Evolutionary conservation across 306 rosid species (phyloP).

Genomic region (Geum urbanum): DNA sequence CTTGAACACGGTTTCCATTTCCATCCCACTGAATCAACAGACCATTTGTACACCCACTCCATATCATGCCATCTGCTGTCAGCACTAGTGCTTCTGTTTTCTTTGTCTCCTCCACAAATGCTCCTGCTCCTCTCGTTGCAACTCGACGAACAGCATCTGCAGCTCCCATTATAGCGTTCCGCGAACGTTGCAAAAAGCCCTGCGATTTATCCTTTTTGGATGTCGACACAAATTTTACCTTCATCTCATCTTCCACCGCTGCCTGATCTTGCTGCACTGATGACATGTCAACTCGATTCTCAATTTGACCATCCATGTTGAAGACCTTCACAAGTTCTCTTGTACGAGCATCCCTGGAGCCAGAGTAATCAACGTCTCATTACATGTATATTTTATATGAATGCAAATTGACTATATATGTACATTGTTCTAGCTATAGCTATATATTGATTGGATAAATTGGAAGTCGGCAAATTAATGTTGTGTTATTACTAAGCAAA

Average conservation of each 20-base stretch:
- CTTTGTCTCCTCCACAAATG: slow-evolving; percentile 77
- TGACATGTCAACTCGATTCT: slow-evolving; percentile 78
- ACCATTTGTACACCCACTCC: slow-evolving; percentile 97
- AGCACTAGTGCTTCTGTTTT: slow-evolving; percentile 73
- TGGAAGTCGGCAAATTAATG: too few relatives aligned
- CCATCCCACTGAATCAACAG: slow-evolving; percentile 91
- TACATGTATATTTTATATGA: background rate
- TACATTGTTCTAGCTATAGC: background rate
- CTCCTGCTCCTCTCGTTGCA: slow-evolving; percentile 93
- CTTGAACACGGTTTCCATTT: slow-evolving; percentile 74
- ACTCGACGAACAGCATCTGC: slow-evolving; percentile 98
- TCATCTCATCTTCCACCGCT: slow-evolving; percentile 71
- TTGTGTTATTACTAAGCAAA: background rate
- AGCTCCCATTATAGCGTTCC: slow-evolving; percentile 98
- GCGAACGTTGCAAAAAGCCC: slow-evolving; percentile 83
- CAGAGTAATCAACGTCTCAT: slow-evolving; percentile 7
- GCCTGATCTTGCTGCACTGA: slow-evolving; percentile 75
- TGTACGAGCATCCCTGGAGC: slow-evolving; percentile 82
- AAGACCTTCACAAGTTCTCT: slow-evolving; percentile 89
- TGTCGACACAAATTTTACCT: slow-evolving; percentile 66
- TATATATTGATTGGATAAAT: background rate
- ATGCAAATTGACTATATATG: background rate
- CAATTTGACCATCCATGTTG: slow-evolving; percentile 81
- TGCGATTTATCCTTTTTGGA: slow-evolving; percentile 87
- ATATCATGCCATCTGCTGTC: slow-evolving; percentile 79